These are phyloP conservation scores for Plasmodium ovale DNA, from an alignment of 169 alveolate species.

Conservation along the genomic window DNA sequence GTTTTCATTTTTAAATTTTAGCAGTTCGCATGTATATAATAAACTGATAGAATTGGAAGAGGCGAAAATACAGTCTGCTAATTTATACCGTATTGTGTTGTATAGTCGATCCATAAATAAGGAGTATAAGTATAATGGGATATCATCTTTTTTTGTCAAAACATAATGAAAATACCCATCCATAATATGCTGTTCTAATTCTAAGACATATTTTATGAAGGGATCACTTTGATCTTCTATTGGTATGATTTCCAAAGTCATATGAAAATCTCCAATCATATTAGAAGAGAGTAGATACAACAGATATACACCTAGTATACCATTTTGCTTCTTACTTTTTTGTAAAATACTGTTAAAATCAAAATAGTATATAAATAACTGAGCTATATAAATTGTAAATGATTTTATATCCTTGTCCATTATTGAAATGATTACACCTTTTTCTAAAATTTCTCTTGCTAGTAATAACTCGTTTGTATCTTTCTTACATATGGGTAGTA, in stretches of 20 bases:
- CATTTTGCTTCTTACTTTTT: constrained; percentile 76
- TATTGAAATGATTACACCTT: constrained; percentile 52
- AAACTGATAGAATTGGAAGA: constrained; percentile 73
- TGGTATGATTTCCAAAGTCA: constrained; percentile 78
- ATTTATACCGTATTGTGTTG: constrained; percentile 78
- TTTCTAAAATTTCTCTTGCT: constrained; percentile 63
- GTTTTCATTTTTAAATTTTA: constrained; percentile 71
- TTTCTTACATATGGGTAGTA: constrained; percentile 41
- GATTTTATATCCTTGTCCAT: constrained; percentile 44
- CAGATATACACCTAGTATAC: constrained; percentile 79
- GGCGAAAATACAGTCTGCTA: constrained; percentile 83
- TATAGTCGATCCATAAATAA: constrained; percentile 72
- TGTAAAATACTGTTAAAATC: constrained; percentile 20
- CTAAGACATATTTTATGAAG: constrained; percentile 78
- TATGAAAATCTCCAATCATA: constrained; percentile 84
- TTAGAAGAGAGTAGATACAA: constrained; percentile 80
- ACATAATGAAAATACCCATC: constrained; percentile 81
- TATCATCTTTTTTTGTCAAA: constrained; percentile 26
- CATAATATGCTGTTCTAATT: constrained; percentile 84
- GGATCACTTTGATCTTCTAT: constrained; percentile 50
- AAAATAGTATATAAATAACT: constrained; percentile 29
- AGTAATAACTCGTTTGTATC: constrained; percentile 32
- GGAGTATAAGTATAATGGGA: constrained; percentile 73
- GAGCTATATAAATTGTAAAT: constrained; percentile 60
- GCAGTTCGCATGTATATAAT: constrained; percentile 62